These are phyloP conservation scores for Hygrocybe coccinea DNA, from an alignment of 768 basidiomycete genomes.

Conservation along the genomic window DNA sequence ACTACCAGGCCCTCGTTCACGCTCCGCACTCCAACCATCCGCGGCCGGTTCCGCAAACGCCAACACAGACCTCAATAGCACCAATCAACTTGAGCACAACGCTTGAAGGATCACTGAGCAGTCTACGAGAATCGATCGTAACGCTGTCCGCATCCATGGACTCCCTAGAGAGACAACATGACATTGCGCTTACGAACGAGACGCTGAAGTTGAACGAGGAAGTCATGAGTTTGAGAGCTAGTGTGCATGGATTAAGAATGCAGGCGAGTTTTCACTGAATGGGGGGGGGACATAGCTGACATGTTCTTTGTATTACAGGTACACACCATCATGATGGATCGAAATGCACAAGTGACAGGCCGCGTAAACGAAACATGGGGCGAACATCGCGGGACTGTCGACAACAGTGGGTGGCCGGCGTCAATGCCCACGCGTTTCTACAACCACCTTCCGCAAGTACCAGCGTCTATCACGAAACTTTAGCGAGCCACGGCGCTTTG, in stretches of 20 bases:
- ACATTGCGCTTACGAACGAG: slow-evolving; percentile 59
- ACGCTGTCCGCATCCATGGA: slow-evolving; percentile 57
- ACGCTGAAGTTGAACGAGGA: slow-evolving; percentile 69
- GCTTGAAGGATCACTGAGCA: slow-evolving; percentile 55
- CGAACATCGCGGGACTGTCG: not conserved
- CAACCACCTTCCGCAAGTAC: not conserved
- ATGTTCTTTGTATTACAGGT: slow-evolving; percentile 35
- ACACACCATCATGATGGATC: slow-evolving; percentile 73
- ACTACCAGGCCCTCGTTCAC: not conserved
- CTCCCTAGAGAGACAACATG: slow-evolving; percentile 55
- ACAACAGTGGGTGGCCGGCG: slow-evolving; percentile 1
- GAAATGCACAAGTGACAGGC: slow-evolving; percentile 56
- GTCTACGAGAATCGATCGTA: slow-evolving; percentile 56
- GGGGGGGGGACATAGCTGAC: not conserved
- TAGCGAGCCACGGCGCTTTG: not conserved
- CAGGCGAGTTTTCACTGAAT: slow-evolving; percentile 46
- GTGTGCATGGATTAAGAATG: slow-evolving; percentile 72
- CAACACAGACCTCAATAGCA: slow-evolving; percentile 36
- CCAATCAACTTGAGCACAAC: slow-evolving; percentile 60
- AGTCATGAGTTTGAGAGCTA: slow-evolving; percentile 60
- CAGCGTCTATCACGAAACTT: not conserved
- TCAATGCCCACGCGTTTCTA: not conserved
- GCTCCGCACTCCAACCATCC: not conserved
- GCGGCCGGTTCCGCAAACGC: slow-evolving; percentile 4
- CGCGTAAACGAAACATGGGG: slow-evolving; percentile 18